Evolutionary conservation across 805 yeast species (phyloP).

Genomic region (Candida verbasci): DNA sequence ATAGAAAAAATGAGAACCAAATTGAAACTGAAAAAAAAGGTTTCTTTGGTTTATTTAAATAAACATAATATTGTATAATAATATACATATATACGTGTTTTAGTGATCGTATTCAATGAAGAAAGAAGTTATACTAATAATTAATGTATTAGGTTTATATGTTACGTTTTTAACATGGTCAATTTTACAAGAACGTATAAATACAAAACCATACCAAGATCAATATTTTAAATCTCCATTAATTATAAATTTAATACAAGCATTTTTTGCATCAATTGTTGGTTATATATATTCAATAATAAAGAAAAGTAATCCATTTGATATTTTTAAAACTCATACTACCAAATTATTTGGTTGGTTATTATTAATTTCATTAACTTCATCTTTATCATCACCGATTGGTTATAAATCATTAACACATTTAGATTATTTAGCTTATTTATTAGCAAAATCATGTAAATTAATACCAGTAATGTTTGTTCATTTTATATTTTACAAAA

Average conservation of each 20-base stretch:
- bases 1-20: constrained; percentile 13
- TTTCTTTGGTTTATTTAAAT: constrained; percentile 71
- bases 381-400: constrained; percentile 77
- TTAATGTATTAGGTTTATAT: constrained; percentile 64
- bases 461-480: constrained; percentile 91
- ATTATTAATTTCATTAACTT: constrained; percentile 60
- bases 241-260: constrained; percentile 72
- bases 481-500: constrained; percentile 65
- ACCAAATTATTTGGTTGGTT: constrained; percentile 30
- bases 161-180: constrained; percentile 90
- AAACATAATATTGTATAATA: constrained; percentile 16
- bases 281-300: constrained; percentile 57
- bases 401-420: constrained; percentile 75
- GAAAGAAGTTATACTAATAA: constrained; percentile 20
- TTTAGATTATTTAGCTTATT: constrained; percentile 79
- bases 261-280: constrained; percentile 62
- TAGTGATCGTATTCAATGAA: constrained; percentile 1
- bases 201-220: constrained; percentile 59
- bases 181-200: constrained; percentile 81
- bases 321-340: constrained; percentile 20
- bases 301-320: constrained; percentile 22
- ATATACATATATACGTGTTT: background rate
- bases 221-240: constrained; percentile 70
- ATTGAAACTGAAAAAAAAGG: constrained; percentile 40
- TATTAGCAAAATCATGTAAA: constrained; percentile 90